Base-by-base conservation (phyloP, 352 stramenopile genomes). In the Phytophthora fragariae region DNA sequence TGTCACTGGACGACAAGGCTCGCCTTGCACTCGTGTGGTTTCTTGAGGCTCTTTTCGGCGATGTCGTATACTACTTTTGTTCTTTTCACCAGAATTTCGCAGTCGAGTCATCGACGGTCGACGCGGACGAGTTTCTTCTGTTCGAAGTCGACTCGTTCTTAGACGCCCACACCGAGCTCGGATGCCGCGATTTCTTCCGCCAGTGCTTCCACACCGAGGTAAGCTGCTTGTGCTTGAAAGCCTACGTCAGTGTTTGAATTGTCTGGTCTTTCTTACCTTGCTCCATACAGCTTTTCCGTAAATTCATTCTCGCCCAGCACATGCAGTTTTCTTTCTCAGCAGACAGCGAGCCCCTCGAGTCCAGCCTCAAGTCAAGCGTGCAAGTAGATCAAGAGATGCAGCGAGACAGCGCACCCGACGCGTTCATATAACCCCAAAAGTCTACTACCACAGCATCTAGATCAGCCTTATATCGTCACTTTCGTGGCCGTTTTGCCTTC, bases 111-210 rank as follows among this genome's bases (percentile, higher is more conserved):
- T 39, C n/a, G 19, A 63, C 33, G 6, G 62, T 29, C 3, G 31
- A 55, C 44, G 44, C 41, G 21, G 76, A 85, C 8, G 74, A 80
- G 27, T 84, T 73, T 39, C 52, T 92, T 35, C 69, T 91, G 17
- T 91, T 92, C 35, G 85, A 92, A 31, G 77, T 80, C 9, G 85
- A 92, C 53, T 79, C 81, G 2, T 92, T 89, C 46, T 58, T 92
- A 33, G 83, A 91, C 14, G 81, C 81, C 37, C 81, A 89, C 57
- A 89, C 82, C 6, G 88, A 92, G 57, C 63, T 94, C 9, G 88
- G 88, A 10, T 94, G 88, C 31, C 85, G 88, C 46, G 88, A 94
- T 39, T 89, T 94, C 65, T 94, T 94, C 41, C 85, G 88, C 39
- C 88, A 94, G 31, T 83, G 80, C 33, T 94, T 94, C 52, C 81